phyloP scores from a whole-genome alignment of 2,329 filamentous ascomycete genomes.

The Aureobasidium sp. region DNA sequence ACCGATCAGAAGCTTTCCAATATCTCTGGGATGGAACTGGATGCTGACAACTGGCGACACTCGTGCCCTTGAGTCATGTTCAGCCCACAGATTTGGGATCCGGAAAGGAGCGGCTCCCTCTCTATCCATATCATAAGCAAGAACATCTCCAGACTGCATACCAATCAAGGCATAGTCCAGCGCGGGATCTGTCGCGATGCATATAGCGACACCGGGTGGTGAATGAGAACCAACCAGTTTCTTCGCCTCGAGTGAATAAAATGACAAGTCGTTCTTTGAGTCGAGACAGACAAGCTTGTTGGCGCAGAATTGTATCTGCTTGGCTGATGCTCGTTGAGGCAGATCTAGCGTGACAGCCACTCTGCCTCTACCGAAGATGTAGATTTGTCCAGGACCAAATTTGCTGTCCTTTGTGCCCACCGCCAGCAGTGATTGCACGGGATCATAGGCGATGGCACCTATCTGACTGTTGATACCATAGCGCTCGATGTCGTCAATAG shows the following conservation, averaged over 20 bases:
- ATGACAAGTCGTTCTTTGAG: slow-evolving; percentile 70
- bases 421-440: slow-evolving; percentile 85
- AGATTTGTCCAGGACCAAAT: slow-evolving; percentile 79
- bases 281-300: slow-evolving; percentile 81
- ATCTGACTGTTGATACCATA: slow-evolving; percentile 63
- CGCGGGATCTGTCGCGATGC: slow-evolving; percentile 74
- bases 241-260: slow-evolving; percentile 72
- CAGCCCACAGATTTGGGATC: slow-evolving; percentile 79
- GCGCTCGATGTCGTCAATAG: slow-evolving; percentile 69
- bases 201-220: slow-evolving; percentile 66
- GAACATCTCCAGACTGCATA: slow-evolving; percentile 56
- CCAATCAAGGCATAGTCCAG: slow-evolving; percentile 91
- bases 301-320: slow-evolving; percentile 71
- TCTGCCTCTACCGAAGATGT: slow-evolving; percentile 75
- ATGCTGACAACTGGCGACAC: slow-evolving; percentile 63
- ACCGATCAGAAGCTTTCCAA: slow-evolving; percentile 84
- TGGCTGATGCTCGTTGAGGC: slow-evolving; percentile 64
- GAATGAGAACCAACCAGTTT: slow-evolving; percentile 59
- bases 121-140: slow-evolving; percentile 89
- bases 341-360: slow-evolving; percentile 68
- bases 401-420: slow-evolving; percentile 82
- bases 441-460: slow-evolving; percentile 82
- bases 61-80: slow-evolving; percentile 59
- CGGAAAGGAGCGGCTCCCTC: slow-evolving; percentile 67
- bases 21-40: slow-evolving; percentile 81